Base-by-base conservation (phyloP, 2,329 filamentous ascomycete genomes). In the Emydomyces testavorans region DNA sequence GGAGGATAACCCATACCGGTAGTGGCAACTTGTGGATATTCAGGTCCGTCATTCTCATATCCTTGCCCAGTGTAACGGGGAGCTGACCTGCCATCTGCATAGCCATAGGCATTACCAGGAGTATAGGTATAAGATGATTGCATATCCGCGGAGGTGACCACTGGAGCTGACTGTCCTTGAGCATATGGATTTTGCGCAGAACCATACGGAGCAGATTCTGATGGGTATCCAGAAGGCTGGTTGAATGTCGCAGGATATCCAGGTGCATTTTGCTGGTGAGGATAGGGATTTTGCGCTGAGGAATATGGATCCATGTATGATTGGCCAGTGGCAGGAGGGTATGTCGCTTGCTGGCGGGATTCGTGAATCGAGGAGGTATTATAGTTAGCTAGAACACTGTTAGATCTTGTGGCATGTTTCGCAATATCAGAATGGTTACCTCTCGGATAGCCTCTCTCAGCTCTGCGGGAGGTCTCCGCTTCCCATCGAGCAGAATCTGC, bases 401-500 rank as follows among this genome's bases (percentile, higher is more conserved):
- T 68, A 63, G 65, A 50, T 58, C 57, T 48, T 62, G 61, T 50
- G 63, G 59, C 51, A 61, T 55, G 49, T 60, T n/a, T 61, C 48
- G 60, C 55, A 53, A 64, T 60, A 57, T 68, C 65, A 35, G 29
- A 59, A 56, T 67, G 67, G 57, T 58, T 68, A 62, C 66, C 66
- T 62, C 64, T 56, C 35, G 64, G 61, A 57, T 67, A 62, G 51
- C 66, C 65, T 56, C 63, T 58, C 54, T 67, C 62, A 57, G 60
- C 58, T 53, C 65, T 64, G 49, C 63, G 63, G 46, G 61, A 55
- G 20, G 66, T 62, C 48, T 70, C 67, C 45, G 64, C 64, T 54
- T 72, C 69, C 72, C 71, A 76, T 56, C 71, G 66, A 53, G 67
- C 64, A 40, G 73, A 75, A 57, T 75, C 73, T 52, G 68, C 67